Evolutionary conservation across 1,139 yeast genomes (phyloP), one percentile per base, ranked within the genome.

Genomic region (Protomyces gravidus): DNA sequence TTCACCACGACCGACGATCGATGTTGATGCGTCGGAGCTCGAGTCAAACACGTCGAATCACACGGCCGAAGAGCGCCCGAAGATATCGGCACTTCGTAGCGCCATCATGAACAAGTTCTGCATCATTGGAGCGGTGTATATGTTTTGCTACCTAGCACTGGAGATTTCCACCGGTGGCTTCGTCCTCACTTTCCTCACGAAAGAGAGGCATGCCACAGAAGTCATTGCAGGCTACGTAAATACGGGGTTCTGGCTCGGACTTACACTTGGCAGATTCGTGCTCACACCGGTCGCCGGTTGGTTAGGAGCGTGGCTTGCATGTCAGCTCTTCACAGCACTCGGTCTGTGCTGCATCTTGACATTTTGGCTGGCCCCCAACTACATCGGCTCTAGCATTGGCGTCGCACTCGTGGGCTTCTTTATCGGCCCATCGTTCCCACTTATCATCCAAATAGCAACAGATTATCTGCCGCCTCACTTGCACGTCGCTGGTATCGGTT

Each of bases 381-480:
- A 70, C 26, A 60, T 65, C 3, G 67, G 64, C 7, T 67, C 71
- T 1, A 72, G 73, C 2, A 61, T 72, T 5, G 66, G 65, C 42
- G 81, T 83, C 0, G 81, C 84, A 51, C 47, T 79, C 9, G 75
- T 83, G 46, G 96, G 95, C 0, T 73, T 82, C 33, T 80, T 80
- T 63, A 82, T 85, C 30, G 96, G 96, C 0, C 96, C 96, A 0
- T 75, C 86, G 4, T 88, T 85, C 71, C 92, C 95, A 0, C 83
- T 92, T 7, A 81, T 86, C 0, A 81, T 86, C 59, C 80, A 86
- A 11, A 78, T 86, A 5, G 77, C 89, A 3, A 72, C 86, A 55
- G 81, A 82, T 55, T 74, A 82, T 1, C 70, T 88, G 48, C 95
- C 95, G 0, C 72, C 75, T 26, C 77, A 77, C 52, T 72, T 78